Evolutionary conservation across 2,329 filamentous ascomycete genomes (phyloP), one percentile per base, ranked within the genome.

Genomic region (Stenocarpella maydis): DNA sequence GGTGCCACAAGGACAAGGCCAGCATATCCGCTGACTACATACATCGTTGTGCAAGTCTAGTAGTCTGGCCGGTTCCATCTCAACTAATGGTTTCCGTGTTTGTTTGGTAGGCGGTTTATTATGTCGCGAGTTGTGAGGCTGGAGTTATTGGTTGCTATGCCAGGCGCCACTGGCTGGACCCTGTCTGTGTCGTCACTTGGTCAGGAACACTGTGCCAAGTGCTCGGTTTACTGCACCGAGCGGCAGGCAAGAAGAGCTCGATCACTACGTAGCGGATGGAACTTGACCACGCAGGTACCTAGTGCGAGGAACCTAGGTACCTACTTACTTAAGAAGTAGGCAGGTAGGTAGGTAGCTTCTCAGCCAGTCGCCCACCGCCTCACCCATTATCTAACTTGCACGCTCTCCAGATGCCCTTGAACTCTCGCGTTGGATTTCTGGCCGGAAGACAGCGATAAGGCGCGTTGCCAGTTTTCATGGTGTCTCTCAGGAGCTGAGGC

Each of bases 231-330:
- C 12, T 31, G 17, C 24, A 43, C 12, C 8, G 34, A 24, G 31
- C 52, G 64, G 64, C 64, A 66, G 64, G 64, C 64, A n/a, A n/a
- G n/a, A 66, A 54, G 10, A 47, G 64, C 50, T 47, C n/a, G 50
- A 31, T 31, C 31, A 12, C 34, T 34, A 12, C 6, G 41, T 21
- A 24, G 4, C 10, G 15, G 24, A 12, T 21, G 31, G 31, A 39
- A 39, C 34, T 39, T 39, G n/a, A 55, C 31, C 53, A n/a, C 34
- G 17, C 7, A 4, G 49, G 49, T 52, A 31, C 34, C 24, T 37
- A 26, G 1, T 55, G 21, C 21, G 39, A 15, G 34, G 10, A 37
- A 34, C 31, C 31, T n/a, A 24, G 24, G 24, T 34, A 31, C 50
- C 14, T 10, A 17, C 15, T n/a, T n/a, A n/a, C n/a, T 17, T 8